Base-by-base conservation (phyloP, 2,329 filamentous ascomycete genomes). In the Xylariaceae sp. region DNA sequence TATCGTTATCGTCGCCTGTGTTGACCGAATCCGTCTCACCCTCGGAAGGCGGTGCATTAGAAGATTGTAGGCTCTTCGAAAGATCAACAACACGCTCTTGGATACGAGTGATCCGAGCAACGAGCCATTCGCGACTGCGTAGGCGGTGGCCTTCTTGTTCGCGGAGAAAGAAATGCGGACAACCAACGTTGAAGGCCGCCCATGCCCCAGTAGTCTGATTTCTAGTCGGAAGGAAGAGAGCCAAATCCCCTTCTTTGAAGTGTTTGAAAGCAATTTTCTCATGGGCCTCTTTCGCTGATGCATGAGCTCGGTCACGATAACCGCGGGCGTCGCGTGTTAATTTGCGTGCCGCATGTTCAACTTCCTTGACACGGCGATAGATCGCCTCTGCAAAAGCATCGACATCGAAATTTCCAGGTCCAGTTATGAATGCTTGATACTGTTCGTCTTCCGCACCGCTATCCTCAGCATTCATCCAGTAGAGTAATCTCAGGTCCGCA, bases 151-250 rank as follows among this genome's bases (percentile, higher is more conserved):
- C 78, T 57, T 97, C 92, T 64, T 94, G 87, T 66, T 98, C 93
- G 27, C 90, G 86, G 3, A 98, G 76, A 70, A 98, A 98, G 70
- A 93, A 97, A 65, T 98, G 93, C 7, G 93, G 93, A 49, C 92
- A 95, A 1, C 91, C 92, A 23, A 98, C 88, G 59, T 98, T 98
- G 76, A 98, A 98, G 1, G 93, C 93, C 5, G 93, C 93, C 93
- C 93, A 98, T 1, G 93, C 92, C 14, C 92, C 86, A 4, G 90
- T 93, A 29, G 87, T 88, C 67, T 97, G 91, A 63, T 96, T 97
- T 27, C 92, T 79, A 0, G 93, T 98, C 0, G 93, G 93, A 33
- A 98, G 71, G 71, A 98, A 98, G 2, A 98, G 68, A 11, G 92
- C 93, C 12, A 98, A 76, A 61, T 98, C 93, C 6, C 93, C 92